Percentiles rank a stretch among this genome's conserved stretches.
phyloP scores from a whole-genome alignment of 352 stramenopile genomes.

The Globisporangium emineosum region DNA sequence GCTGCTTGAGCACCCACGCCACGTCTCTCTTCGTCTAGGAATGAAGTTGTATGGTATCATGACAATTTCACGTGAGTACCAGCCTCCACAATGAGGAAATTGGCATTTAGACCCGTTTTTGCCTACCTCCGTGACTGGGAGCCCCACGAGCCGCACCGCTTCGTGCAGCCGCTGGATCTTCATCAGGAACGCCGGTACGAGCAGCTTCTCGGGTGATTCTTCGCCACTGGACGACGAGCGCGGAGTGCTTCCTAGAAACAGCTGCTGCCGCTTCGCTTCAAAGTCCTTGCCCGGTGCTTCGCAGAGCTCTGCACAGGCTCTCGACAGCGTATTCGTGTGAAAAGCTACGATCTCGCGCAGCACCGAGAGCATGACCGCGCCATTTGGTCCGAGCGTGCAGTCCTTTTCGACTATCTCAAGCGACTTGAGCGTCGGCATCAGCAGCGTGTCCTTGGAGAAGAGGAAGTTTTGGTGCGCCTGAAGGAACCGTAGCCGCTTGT shows the following conservation, averaged over 20 bases:
- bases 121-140: constrained; percentile 31
- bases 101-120: not conserved
- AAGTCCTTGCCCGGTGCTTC: constrained; percentile 45
- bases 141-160: constrained; percentile 35
- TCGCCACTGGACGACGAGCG: constrained; percentile 9
- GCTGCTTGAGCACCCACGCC: constrained; percentile 52
- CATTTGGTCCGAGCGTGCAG: constrained; percentile 38
- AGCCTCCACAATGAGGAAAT: not conserved
- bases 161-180: constrained; percentile 30
- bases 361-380: constrained; percentile 35
- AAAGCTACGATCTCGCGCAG: constrained; percentile 41
- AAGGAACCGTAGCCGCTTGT: constrained; percentile 44
- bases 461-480: constrained; percentile 67
- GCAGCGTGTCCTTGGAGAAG: constrained; percentile 64
- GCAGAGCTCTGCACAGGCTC: constrained; percentile 39
- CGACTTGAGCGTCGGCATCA: constrained; percentile 50
- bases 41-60: not conserved
- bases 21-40: constrained; percentile 28
- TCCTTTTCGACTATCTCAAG: constrained; percentile 55
- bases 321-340: constrained; percentile 29
- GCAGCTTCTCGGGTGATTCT: not conserved
- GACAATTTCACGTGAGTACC: not conserved
- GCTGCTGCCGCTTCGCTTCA: constrained; percentile 39
- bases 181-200: constrained; percentile 29
- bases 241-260: constrained; percentile 31